phyloP scores from a whole-genome alignment of 2,329 filamentous ascomycete genomes.

The Colletotrichum neosansevieriae region DNA sequence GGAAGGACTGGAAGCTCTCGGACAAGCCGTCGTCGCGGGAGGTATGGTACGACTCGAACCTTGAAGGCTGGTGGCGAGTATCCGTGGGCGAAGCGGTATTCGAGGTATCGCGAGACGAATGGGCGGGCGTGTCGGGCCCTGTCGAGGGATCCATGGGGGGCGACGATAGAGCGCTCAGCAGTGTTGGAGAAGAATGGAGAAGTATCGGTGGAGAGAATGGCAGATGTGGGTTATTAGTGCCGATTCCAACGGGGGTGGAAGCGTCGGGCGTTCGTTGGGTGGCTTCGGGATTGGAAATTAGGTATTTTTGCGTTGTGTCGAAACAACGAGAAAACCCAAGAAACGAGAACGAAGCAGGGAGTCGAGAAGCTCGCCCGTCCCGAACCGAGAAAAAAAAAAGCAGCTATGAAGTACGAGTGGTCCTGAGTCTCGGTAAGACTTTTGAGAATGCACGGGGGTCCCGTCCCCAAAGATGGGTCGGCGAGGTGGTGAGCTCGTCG shows the following conservation, averaged over 20 bases:
- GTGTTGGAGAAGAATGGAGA: slow-evolving; percentile 25
- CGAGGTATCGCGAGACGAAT: slow-evolving; percentile 53
- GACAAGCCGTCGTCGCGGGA: slow-evolving; percentile 59
- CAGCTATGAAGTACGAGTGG: not conserved
- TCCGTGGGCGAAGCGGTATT: slow-evolving; percentile 62
- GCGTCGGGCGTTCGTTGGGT: slow-evolving; percentile 19
- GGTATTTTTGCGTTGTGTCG: slow-evolving; percentile 13
- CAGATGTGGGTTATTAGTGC: slow-evolving; percentile 37
- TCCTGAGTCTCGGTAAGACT: slow-evolving; percentile 3
- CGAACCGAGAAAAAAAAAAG: not conserved
- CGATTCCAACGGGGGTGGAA: slow-evolving; percentile 12
- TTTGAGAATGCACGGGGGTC: slow-evolving; percentile 10
- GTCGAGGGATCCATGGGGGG: slow-evolving; percentile 59
- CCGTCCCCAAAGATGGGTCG: not conserved
- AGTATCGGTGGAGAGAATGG: slow-evolving; percentile 30
- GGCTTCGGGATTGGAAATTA: slow-evolving; percentile 25
- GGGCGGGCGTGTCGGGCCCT: slow-evolving; percentile 51
- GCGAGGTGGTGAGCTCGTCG: not conserved
- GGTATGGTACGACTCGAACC: slow-evolving; percentile 50
- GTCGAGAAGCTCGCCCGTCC: not conserved
- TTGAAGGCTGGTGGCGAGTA: slow-evolving; percentile 55
- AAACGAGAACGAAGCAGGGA: not conserved
- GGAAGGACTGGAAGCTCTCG: slow-evolving; percentile 69
- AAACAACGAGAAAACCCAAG: not conserved
- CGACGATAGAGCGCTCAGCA: slow-evolving; percentile 28